phyloP scores from a whole-genome alignment of 352 stramenopile species.

The Phytophthora crassamura region DNA sequence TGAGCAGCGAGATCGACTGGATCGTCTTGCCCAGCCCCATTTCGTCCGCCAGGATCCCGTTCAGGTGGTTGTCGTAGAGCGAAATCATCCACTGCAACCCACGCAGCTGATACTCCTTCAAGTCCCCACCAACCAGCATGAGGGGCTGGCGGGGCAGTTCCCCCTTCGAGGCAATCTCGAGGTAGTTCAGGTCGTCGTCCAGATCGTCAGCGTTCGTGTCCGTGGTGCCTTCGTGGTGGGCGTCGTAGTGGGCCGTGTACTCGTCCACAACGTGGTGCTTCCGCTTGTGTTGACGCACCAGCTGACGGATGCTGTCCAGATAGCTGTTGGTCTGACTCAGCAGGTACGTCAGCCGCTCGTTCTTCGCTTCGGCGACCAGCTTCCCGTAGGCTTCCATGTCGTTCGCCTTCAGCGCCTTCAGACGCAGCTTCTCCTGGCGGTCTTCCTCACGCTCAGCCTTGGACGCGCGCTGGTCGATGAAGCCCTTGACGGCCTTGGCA shows the following conservation, averaged over 20 bases:
- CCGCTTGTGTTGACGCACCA: constrained; percentile 91
- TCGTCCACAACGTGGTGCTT: constrained; percentile 77
- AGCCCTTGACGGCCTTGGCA: constrained; percentile 72
- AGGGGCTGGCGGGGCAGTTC: constrained; percentile 92
- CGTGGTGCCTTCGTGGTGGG: constrained; percentile 37
- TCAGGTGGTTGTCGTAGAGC: constrained; percentile 98
- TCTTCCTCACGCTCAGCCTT: constrained; percentile 89
- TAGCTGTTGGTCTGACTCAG: constrained; percentile 97
- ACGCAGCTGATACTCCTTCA: constrained; percentile 99
- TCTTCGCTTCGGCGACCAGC: constrained; percentile 97
- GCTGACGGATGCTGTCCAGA: constrained; percentile 95
- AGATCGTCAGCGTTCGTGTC: constrained; percentile 40
- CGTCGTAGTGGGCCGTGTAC: constrained; percentile 46
- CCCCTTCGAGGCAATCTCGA: constrained; percentile 85
- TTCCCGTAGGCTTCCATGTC: constrained; percentile 98
- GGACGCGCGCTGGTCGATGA: constrained; percentile 77
- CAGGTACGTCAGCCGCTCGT: constrained; percentile 97
- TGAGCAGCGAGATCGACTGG: constrained; percentile 87
- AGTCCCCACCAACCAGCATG: constrained; percentile 95
- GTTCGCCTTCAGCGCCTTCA: constrained; percentile 94
- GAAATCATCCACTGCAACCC: constrained; percentile 99
- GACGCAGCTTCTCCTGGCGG: constrained; percentile 85
- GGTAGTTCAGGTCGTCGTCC: constrained; percentile 86
- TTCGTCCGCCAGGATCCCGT: constrained; percentile 98
- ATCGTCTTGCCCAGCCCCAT: constrained; percentile 94